These are phyloP conservation scores for Daldinia childiae DNA, from an alignment of 495 filamentous ascomycete species.

Conservation along the genomic window DNA sequence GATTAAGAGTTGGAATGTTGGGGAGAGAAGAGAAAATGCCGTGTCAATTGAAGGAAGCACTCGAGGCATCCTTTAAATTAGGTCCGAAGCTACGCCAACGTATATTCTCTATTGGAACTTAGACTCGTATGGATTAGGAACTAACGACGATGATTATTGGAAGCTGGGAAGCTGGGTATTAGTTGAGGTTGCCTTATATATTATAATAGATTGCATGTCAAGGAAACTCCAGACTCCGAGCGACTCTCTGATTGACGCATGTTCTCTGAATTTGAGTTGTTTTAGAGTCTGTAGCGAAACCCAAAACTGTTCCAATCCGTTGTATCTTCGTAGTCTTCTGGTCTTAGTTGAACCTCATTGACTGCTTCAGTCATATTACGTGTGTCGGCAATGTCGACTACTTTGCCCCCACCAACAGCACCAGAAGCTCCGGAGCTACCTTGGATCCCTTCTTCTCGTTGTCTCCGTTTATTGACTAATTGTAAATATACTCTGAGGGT, in stretches of 20 bases:
- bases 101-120: neutral
- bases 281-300: constrained; percentile 60
- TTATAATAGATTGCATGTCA: neutral
- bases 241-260: neutral
- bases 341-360: constrained; percentile 51
- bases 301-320: constrained; percentile 62
- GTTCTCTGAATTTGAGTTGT: neutral
- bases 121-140: neutral
- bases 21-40: neutral
- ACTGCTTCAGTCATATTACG: constrained; percentile 47
- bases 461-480: constrained; percentile 52
- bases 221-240: neutral
- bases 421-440: constrained; percentile 53
- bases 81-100: neutral
- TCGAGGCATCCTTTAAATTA: neutral
- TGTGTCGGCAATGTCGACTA: constrained; percentile 41
- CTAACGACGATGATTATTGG: neutral
- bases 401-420: constrained; percentile 56
- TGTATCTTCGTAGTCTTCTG: constrained; percentile 62
- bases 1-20: neutral
- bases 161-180: neutral
- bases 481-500: constrained; percentile 55
- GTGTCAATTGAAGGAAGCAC: neutral
- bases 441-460: constrained; percentile 54
- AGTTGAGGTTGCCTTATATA: neutral